phyloP scores from a whole-genome alignment of 768 basidiomycete species.

The Baorangia bicolor region DNA sequence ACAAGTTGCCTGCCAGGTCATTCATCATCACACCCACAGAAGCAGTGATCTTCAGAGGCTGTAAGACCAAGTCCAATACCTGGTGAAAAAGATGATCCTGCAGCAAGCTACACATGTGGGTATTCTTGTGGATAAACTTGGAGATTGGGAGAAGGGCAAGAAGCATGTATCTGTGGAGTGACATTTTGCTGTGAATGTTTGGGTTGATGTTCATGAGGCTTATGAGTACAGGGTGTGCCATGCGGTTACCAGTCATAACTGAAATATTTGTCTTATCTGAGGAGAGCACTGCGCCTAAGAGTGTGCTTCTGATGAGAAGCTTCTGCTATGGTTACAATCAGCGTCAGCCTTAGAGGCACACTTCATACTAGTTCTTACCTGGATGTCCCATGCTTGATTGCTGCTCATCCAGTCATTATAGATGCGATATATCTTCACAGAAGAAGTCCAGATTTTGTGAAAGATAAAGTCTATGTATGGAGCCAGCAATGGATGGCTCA shows the following conservation, averaged over 20 bases:
- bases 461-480: neutral
- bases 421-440: neutral
- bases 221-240: neutral
- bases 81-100: conserved; percentile 19
- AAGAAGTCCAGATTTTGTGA: neutral
- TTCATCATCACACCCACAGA: conserved; percentile 27
- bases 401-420: neutral
- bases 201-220: neutral
- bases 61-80: conserved; percentile 30
- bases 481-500: neutral
- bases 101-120: neutral
- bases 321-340: neutral
- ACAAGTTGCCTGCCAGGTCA: too few species aligned
- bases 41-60: conserved; percentile 33
- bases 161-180: neutral
- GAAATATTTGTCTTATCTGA: neutral
- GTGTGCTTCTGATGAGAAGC: neutral
- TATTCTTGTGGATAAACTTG: neutral
- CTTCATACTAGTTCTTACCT: neutral
- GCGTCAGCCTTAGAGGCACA: too few species aligned
- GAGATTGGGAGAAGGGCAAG: neutral
- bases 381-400: neutral
- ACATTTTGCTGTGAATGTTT: neutral
- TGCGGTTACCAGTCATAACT: neutral
- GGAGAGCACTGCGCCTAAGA: neutral